These are phyloP conservation scores for Venturia nashicola DNA, from an alignment of 2,329 filamentous ascomycete genomes.

Conservation along the genomic window DNA sequence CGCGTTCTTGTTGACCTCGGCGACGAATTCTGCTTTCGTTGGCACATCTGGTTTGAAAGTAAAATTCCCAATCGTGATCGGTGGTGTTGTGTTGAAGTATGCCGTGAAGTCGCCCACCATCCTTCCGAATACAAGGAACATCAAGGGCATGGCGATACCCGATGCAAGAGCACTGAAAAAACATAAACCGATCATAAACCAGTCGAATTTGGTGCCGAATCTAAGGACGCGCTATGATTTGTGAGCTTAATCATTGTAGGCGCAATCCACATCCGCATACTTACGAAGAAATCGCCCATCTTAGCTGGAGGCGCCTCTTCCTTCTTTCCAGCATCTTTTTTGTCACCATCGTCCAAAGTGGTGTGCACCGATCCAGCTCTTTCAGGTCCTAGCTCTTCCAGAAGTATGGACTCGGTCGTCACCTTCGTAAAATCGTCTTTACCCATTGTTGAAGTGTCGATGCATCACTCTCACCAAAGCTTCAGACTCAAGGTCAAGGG, in stretches of 20 bases:
- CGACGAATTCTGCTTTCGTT: neutral
- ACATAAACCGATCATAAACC: constrained; percentile 1
- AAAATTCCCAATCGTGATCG: neutral
- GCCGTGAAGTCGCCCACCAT: constrained; percentile 9
- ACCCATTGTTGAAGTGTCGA: neutral
- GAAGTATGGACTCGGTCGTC: neutral
- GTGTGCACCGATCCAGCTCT: neutral
- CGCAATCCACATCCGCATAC: neutral
- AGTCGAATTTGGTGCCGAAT: constrained; percentile 4
- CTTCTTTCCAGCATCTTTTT: neutral
- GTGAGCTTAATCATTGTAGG: neutral
- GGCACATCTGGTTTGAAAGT: neutral
- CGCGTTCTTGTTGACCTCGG: constrained; percentile 34
- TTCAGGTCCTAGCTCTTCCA: neutral
- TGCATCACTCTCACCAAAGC: neutral
- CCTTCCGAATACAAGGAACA: constrained; percentile 10
- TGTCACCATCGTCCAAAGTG: neutral
- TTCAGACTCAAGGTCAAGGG: too few species aligned
- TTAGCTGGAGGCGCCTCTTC: constrained; percentile 1
- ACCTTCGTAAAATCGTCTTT: neutral
- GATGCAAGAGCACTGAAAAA: constrained; percentile 6
- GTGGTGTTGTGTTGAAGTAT: constrained; percentile 7
- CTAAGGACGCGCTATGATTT: constrained; percentile 1
- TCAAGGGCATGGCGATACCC: constrained; percentile 11
- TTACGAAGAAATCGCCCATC: constrained; percentile 1